Evolutionary conservation across 1,284 basidiomycete species (phyloP).

Genomic region (Tilletia horrida): DNA sequence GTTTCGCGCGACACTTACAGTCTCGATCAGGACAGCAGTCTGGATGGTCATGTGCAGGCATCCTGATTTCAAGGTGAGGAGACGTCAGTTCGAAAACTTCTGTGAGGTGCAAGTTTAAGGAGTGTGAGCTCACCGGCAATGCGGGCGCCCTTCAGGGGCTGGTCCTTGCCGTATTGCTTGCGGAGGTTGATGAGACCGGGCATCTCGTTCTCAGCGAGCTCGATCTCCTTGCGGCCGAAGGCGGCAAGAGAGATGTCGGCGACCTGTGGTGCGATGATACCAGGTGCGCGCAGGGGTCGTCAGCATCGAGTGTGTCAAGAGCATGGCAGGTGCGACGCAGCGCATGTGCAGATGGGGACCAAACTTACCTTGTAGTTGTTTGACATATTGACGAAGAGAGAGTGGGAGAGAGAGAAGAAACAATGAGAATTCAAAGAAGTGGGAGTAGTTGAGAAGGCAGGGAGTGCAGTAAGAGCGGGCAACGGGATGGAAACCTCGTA

Average conservation of each 20-base stretch:
- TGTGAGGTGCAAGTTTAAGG: conserved; percentile 62
- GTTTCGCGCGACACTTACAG: conserved; percentile 15
- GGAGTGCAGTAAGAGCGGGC: no score
- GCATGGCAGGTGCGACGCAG: neutral
- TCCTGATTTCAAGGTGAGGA: neutral
- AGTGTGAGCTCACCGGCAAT: conserved; percentile 76
- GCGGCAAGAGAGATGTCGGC: conserved; percentile 90
- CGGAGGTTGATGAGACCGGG: conserved; percentile 54
- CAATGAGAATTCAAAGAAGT: neutral
- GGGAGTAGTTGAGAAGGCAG: neutral
- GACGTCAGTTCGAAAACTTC: conserved; percentile 15
- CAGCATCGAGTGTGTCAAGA: neutral
- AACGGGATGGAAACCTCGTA: no score
- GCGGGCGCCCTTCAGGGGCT: conserved; percentile 91
- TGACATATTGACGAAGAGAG: conserved; percentile 11
- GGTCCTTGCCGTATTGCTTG: conserved; percentile 68
- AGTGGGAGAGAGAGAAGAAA: neutral
- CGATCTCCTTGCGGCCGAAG: conserved; percentile 95
- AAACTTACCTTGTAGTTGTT: conserved; percentile 15
- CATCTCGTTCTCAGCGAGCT: conserved; percentile 74
- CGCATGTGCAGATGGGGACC: neutral
- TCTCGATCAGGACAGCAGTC: conserved; percentile 61
- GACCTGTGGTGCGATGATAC: conserved; percentile 37
- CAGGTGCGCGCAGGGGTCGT: neutral
- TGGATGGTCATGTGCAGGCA: conserved; percentile 75